Conservation (phyloP, 1,139 yeast genomes). For the Kodamaea ohmeri region DNA sequence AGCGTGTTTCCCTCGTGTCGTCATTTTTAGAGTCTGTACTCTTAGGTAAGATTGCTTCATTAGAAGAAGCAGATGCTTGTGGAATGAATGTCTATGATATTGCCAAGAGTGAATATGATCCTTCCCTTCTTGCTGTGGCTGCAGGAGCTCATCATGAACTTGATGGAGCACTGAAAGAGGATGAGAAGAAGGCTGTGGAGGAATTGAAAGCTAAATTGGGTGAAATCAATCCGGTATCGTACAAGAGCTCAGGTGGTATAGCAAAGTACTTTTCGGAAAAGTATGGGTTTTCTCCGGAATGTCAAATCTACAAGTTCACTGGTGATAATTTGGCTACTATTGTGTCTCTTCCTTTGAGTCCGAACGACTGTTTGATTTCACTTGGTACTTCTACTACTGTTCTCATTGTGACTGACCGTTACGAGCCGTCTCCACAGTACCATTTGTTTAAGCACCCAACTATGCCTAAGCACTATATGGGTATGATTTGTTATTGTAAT, state of each 20-base stretch:
- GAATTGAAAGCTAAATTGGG: slow-evolving; percentile 52
- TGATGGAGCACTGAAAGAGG: slow-evolving; percentile 26
- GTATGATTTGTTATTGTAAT: slow-evolving; percentile 92
- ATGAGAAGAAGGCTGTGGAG: slow-evolving; percentile 30
- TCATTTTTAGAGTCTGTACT: slow-evolving; percentile 74
- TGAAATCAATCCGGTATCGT: slow-evolving; percentile 46
- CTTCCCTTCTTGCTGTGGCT: slow-evolving; percentile 49
- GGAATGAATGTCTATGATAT: slow-evolving; percentile 88
- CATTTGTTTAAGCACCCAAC: slow-evolving; percentile 89
- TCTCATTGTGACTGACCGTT: slow-evolving; percentile 72
- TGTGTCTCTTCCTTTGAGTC: slow-evolving; percentile 71
- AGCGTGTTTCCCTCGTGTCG: slow-evolving; percentile 70
- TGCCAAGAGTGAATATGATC: slow-evolving; percentile 48
- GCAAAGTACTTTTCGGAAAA: slow-evolving; percentile 58
- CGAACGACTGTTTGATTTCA: slow-evolving; percentile 76
- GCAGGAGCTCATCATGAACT: slow-evolving; percentile 46
- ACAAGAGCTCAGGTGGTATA: slow-evolving; percentile 41
- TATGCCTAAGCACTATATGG: slow-evolving; percentile 75
- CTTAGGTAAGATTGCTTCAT: slow-evolving; percentile 57
- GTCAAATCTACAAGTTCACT: slow-evolving; percentile 68
- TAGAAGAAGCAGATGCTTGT: slow-evolving; percentile 87
- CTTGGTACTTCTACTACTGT: slow-evolving; percentile 91
- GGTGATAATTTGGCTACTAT: slow-evolving; percentile 93
- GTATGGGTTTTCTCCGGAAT: slow-evolving; percentile 57
- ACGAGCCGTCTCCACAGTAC: slow-evolving; percentile 75